These are phyloP conservation scores for Puccinia coronata DNA, from an alignment of 1,284 basidiomycete species.

Conservation along the genomic window DNA sequence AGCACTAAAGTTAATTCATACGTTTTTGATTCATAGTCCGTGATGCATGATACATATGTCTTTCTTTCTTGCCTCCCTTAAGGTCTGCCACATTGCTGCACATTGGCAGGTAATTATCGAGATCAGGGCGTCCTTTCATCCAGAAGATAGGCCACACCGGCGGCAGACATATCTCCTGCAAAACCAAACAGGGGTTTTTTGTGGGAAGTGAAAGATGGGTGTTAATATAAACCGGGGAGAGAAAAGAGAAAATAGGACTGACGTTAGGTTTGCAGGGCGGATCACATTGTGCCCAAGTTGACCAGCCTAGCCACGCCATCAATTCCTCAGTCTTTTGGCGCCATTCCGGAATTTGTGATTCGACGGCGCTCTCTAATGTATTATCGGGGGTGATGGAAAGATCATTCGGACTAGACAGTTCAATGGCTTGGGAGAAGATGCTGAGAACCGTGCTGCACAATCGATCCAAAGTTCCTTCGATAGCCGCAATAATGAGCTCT, in stretches of 20 bases:
- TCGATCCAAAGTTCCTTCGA: constrained; percentile 26
- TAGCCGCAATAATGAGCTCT: constrained; percentile 11
- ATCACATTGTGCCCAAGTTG: constrained; percentile 13
- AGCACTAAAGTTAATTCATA: too few relatives aligned
- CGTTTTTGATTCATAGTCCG: too few relatives aligned
- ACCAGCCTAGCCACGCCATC: constrained; percentile 27
- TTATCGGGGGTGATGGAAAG: neutral
- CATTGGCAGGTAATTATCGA: neutral
- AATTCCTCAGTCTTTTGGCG: neutral
- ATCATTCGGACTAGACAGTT: neutral
- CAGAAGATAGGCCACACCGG: constrained; percentile 24
- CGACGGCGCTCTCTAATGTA: neutral
- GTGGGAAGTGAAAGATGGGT: neutral
- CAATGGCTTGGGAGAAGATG: constrained; percentile 7
- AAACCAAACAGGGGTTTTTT: neutral
- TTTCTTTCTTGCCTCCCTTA: neutral
- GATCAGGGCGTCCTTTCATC: neutral
- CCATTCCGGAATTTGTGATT: neutral
- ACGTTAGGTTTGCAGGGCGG: constrained; percentile 24
- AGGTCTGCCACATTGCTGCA: too few relatives aligned
- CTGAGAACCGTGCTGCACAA: neutral
- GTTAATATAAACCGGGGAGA: neutral
- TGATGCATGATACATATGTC: too few relatives aligned
- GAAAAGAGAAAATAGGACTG: neutral
- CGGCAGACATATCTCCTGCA: constrained; percentile 6